Conservation (phyloP, 2,329 filamentous ascomycete genomes). For the Clathrospora elynae region DNA sequence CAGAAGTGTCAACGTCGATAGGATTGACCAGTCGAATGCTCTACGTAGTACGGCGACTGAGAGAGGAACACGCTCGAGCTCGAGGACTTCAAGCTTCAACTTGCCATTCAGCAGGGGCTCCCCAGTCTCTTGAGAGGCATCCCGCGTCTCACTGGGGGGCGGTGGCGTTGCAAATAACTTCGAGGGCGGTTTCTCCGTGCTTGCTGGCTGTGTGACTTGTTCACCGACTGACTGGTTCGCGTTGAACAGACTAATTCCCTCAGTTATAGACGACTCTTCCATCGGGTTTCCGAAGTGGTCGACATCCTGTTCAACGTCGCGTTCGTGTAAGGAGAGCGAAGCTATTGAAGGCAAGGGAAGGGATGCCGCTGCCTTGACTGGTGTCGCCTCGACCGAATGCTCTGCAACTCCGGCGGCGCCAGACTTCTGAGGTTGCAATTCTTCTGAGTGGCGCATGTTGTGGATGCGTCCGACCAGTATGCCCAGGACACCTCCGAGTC, state of each 20-base stretch:
- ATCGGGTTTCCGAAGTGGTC: constrained; percentile 36
- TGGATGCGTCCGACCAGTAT: constrained; percentile 70
- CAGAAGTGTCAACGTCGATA: constrained; percentile 75
- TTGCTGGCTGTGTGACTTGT: constrained; percentile 12
- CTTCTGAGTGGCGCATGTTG: constrained; percentile 56
- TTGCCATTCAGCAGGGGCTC: constrained; percentile 59
- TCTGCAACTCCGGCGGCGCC: constrained; percentile 19
- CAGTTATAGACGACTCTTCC: constrained; percentile 29
- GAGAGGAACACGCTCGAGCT: constrained; percentile 76
- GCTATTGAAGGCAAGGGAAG: constrained; percentile 25
- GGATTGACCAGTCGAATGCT: constrained; percentile 73
- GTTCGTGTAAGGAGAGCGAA: constrained; percentile 31
- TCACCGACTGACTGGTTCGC: constrained; percentile 23
- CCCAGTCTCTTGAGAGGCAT: constrained; percentile 6
- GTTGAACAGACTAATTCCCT: constrained; percentile 33
- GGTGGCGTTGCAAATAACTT: constrained; percentile 7
- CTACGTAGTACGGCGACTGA: constrained; percentile 72
- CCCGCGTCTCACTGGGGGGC: constrained; percentile 2
- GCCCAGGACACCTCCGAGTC: constrained; percentile 71
- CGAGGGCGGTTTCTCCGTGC: constrained; percentile 4
- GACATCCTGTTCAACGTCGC: constrained; percentile 36
- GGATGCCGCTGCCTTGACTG: constrained; percentile 25
- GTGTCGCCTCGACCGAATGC: constrained; percentile 20
- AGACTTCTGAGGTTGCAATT: constrained; percentile 17
- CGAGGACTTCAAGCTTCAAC: constrained; percentile 71